Conservation (phyloP, 345 rosid species). For the Syzygium oleosum region DNA sequence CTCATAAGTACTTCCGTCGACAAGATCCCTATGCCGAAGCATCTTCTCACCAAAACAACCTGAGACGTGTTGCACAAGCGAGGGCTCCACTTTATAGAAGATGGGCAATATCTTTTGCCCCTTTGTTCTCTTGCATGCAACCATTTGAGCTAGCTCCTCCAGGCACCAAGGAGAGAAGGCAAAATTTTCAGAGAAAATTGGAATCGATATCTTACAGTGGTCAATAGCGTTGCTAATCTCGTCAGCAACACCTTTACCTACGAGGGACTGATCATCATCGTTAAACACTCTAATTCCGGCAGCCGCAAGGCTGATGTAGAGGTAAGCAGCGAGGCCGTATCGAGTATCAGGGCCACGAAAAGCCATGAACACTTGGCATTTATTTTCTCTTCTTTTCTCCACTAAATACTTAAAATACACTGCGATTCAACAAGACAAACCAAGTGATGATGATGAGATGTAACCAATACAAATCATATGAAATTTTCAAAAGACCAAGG, state of each 20-base stretch:
- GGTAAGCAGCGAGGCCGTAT: too few species aligned
- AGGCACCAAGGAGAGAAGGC: not conserved
- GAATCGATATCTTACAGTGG: not conserved
- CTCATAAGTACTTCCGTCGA: not conserved
- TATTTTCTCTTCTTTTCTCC: too few species aligned
- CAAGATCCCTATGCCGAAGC: not conserved
- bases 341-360: too few species aligned
- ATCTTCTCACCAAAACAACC: not conserved
- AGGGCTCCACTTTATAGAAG: not conserved
- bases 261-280: not conserved
- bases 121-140: not conserved
- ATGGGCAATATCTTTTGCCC: not conserved
- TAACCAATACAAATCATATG: not conserved
- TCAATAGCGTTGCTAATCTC: not conserved
- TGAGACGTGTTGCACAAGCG: rapidly evolving
- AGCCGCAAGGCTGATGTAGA: too few species aligned
- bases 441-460: not conserved
- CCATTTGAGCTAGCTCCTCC: not conserved
- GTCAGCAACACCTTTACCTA: not conserved
- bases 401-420: rapidly evolving
- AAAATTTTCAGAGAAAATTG: not conserved
- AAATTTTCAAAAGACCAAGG: not conserved
- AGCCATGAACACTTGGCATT: too few species aligned
- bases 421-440: not conserved
- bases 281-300: too few species aligned